Base-by-base conservation (phyloP, 1,284 basidiomycete species). In the Ceratobasidium sp. region DNA sequence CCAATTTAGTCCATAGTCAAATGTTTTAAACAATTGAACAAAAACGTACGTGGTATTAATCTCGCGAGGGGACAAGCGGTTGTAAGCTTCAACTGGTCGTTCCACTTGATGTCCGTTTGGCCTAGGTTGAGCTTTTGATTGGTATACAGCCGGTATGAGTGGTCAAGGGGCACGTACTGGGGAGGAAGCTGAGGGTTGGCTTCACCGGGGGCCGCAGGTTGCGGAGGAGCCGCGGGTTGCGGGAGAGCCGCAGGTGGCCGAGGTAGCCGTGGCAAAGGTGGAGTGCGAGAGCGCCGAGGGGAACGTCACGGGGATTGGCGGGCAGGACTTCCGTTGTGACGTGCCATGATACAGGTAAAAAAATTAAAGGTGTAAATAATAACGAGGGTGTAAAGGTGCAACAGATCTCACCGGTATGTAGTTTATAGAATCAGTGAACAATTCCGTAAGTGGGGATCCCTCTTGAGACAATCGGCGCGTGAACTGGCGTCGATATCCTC, bases 331-430 rank as follows among this genome's bases (percentile, higher is more conserved):
- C 53, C n/a, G 53, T 55, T 55, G 18, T 55, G 53, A 55, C 53
- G 53, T 23, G n/a, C 53, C 53, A 55, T 55, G n/a, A 55, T 55
- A 55, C 53, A 55, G n/a, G 53, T 20, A 20, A 55, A 55, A 23
- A 55, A n/a, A 55, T 55, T 55, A 55, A 23, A 55, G n/a, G 53
- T n/a, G n/a, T 55, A 20, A 55, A 55, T 55, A 20, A 55, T 55
- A 55, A 55, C 18, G 53, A 55, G n/a, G 53, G n/a, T 23, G 53
- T 23, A 55, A 55, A 55, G 53, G 53, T n/a, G n/a, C 2, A 55
- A 55, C 18, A n/a, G n/a, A 20, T n/a, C 53, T 55, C n/a, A 55
- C n/a, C 53, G 9, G n/a, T n/a, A 23, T 55, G n/a, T 55, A 49
- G 46, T 18, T 55, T 55, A 55, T 55, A 23, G 51, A 53, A 23